Base-by-base conservation (phyloP, 2,329 filamentous ascomycete species). In the Mycosphaerella sp. region DNA sequence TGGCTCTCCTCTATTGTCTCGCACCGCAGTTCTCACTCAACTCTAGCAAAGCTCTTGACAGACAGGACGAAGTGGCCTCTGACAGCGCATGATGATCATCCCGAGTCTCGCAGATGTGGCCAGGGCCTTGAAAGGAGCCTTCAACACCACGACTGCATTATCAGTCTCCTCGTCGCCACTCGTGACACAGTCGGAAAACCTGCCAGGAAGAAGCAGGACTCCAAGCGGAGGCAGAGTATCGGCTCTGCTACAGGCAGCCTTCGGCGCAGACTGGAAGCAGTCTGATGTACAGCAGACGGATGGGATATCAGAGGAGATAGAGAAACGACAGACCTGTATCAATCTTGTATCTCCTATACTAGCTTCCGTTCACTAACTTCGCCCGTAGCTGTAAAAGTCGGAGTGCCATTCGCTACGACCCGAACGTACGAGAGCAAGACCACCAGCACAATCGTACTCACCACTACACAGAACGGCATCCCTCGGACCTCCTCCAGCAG, bases 41-140 rank as follows among this genome's bases (percentile, higher is more conserved):
- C 38, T 42, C 41, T 7, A 17, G 26, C 11, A 8, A 10, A 17
- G 17, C 21, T 41, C n/a, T 31, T 32, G 23, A 26, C 36, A 21
- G 14, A 36, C 7, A 10, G 34, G 9, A 36, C 34, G 12, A 8
- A 10, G 4, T 36, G 34, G 34, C 12, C 12, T 3, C 4, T n/a
- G 34, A 36, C 34, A n/a, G 29, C 40, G 34, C 48, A 60, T 8
- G 4, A 62, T 62, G 60, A 48, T 59, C 38, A 54, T 62, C 14
- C 60, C 60, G 23, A 51, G 61, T 38, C 45, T 61, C 4, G 46
- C 48, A n/a, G 55, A 59, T 10, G 48, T 58, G 17, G 38, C 41
- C 32, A 51, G 57, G 31, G 53, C 59, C 38, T 53, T 53, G 3
- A 49, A 57, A 40, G 38, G 48, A 42, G 44, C 38, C 1, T 46